Conservation (phyloP, 1,284 basidiomycete genomes). For the Heterobasidion parviporum region DNA sequence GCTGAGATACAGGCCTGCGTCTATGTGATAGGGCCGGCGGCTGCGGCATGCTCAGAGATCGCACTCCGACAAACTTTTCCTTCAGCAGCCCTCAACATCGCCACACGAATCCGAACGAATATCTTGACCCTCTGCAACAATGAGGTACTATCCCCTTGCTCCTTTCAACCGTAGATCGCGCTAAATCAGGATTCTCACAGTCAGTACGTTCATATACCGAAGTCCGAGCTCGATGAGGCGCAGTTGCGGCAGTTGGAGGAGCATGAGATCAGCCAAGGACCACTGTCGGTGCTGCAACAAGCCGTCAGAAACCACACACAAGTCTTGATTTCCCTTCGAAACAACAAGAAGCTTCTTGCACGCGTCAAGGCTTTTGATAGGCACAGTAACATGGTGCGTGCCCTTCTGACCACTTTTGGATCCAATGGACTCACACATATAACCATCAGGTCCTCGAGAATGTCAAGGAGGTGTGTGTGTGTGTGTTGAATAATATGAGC, state of each 20-base stretch:
- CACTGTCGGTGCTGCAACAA: slow-evolving; percentile 95
- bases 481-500: slow-evolving; percentile 2
- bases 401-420: not conserved
- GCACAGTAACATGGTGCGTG: slow-evolving; percentile 93
- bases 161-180: not conserved
- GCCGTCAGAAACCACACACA: slow-evolving; percentile 97
- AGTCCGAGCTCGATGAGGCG: slow-evolving; percentile 95
- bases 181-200: slow-evolving; percentile 30
- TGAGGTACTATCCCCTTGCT: not conserved
- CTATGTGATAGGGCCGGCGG: too few relatives aligned
- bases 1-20: too few relatives aligned
- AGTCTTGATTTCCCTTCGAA: slow-evolving; percentile 93
- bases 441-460: slow-evolving; percentile 79
- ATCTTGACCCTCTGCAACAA: not conserved
- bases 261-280: slow-evolving; percentile 95
- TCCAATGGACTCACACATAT: not conserved
- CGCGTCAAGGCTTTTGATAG: slow-evolving; percentile 99
- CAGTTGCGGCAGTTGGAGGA: slow-evolving; percentile 95
- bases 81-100: not conserved
- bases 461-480: slow-evolving; percentile 77
- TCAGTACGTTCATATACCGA: slow-evolving; percentile 95
- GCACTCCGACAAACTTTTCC: not conserved
- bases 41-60: too few relatives aligned
- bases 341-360: slow-evolving; percentile 98
- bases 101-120: not conserved